These are phyloP conservation scores for Pseudotsuga menziesii DNA, from an alignment of 75 land plant genomes.

Conservation along the genomic window DNA sequence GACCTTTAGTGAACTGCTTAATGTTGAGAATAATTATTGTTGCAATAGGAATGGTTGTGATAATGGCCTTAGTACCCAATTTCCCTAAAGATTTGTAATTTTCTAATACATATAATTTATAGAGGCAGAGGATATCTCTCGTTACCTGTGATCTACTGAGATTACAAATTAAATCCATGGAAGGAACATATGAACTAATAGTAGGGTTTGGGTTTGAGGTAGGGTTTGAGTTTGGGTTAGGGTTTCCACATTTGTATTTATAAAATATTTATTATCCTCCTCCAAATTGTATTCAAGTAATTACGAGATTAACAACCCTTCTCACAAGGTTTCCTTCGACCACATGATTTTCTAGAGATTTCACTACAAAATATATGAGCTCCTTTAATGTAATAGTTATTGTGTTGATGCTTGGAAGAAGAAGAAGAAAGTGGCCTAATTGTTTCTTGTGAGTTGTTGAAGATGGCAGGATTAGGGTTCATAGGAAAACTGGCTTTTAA, in stretches of 20 bases:
- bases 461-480: neutral
- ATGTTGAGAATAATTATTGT: conserved; percentile 44
- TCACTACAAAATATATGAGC: conserved; percentile 77
- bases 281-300: conserved; percentile 66
- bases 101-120: conserved; percentile 42
- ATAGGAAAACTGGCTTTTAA: conserved; percentile 38
- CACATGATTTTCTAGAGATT: conserved; percentile 63
- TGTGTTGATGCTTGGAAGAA: conserved; percentile 10
- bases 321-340: conserved; percentile 49
- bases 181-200: no score
- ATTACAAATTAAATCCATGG: no score
- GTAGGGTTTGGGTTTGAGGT: neutral
- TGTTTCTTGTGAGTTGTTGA: neutral
- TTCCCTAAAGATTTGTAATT: conserved; percentile 23
- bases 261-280: conserved; percentile 11
- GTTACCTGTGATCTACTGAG: conserved; percentile 23
- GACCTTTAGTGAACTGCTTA: conserved; percentile 78
- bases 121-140: conserved; percentile 47
- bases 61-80: conserved; percentile 14
- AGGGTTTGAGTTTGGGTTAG: neutral
- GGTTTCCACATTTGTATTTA: neutral
- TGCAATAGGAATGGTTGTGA: conserved; percentile 36
- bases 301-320: conserved; percentile 50
- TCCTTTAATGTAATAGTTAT: conserved; percentile 17
- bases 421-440: neutral